Evolutionary conservation across 192 early-diverging fungal species (phyloP), one percentile per base, ranked within the genome.

Genomic region (Backusella psychrophila): DNA sequence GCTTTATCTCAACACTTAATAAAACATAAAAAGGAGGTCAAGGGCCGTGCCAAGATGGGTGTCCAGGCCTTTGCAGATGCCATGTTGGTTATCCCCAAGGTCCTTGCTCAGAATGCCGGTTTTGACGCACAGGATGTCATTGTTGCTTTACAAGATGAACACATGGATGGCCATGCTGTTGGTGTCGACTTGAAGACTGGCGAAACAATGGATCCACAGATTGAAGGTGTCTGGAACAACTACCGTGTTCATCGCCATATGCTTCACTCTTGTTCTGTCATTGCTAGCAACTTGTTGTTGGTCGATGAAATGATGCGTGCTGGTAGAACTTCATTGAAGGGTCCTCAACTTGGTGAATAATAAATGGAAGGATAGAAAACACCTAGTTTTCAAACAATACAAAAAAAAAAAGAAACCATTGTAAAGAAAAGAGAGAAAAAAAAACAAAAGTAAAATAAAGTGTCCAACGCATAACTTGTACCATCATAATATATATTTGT

Each of bases 191-290:
- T 99, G 74, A 92, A 92, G 69, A 96, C 96, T 0, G 97, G 98
- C 42, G 96, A 97, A 79, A 92, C 95, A 36, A 81, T 96, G 81
- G 96, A 99, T 76, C 98, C 98, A 1, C 83, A 89, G 66, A 81
- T 91, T 46, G 95, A 98, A 81, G 98, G 98, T 59, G 95, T 99
- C 72, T 98, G 94, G 94, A 96, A 99, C 83, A 99, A 99, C 88
- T 98, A 98, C 89, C 93, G 97, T 52, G 98, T 99, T 53, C 87
- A 96, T 74, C 89, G 96, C 39, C 95, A 98, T 82, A 92, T 98
- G 94, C 87, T 99, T 69, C 94, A 98, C 82, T 97, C 95, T 78
- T 96, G 94, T 74, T 89, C 98, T 52, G 97, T 98, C n/a, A 98
- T 99, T 85, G 96, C 96, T 4, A 94, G 93, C 77, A 99, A 99